These are phyloP conservation scores for Nemania abortiva DNA, from an alignment of 2,329 filamentous ascomycete species.

Conservation along the genomic window DNA sequence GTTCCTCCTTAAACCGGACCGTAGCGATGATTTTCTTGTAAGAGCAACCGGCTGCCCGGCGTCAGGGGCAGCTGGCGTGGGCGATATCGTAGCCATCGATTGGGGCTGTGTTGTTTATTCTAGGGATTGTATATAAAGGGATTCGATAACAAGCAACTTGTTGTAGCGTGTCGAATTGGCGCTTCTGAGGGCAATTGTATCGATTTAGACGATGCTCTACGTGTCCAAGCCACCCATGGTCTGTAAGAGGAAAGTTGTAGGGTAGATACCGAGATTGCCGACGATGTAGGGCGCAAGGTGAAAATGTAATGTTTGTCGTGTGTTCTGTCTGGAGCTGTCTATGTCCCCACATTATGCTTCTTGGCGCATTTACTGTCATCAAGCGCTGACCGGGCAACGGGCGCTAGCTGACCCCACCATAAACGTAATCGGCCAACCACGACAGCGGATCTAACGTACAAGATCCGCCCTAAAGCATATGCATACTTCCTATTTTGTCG, in stretches of 20 bases:
- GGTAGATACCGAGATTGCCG: slow-evolving; percentile 52
- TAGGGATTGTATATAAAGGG: slow-evolving; percentile 31
- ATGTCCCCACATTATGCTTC: slow-evolving; percentile 33
- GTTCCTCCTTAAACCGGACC: slow-evolving; percentile 66
- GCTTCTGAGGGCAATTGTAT: slow-evolving; percentile 48
- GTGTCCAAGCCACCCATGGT: slow-evolving; percentile 57
- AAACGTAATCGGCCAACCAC: slow-evolving; percentile 13
- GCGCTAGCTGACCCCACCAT: not conserved
- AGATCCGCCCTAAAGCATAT: not conserved
- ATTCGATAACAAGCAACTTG: slow-evolving; percentile 33
- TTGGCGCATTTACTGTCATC: slow-evolving; percentile 44
- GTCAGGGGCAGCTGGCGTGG: slow-evolving; percentile 64
- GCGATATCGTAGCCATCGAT: slow-evolving; percentile 47
- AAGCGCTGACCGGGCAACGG: slow-evolving; percentile 48
- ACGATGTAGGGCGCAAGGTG: slow-evolving; percentile 53
- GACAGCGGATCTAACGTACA: not conserved
- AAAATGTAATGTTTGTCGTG: slow-evolving; percentile 44
- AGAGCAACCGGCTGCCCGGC: slow-evolving; percentile 61
- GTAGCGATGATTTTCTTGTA: slow-evolving; percentile 66
- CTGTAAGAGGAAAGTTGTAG: slow-evolving; percentile 48
- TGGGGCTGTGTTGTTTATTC: slow-evolving; percentile 35
- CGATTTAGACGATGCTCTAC: slow-evolving; percentile 55
- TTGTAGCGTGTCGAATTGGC: slow-evolving; percentile 44
- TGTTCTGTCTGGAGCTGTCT: slow-evolving; percentile 31
- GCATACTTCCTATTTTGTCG: not conserved